Conservation (phyloP, 164 flowering plant species). For the Malania oleifera region DNA sequence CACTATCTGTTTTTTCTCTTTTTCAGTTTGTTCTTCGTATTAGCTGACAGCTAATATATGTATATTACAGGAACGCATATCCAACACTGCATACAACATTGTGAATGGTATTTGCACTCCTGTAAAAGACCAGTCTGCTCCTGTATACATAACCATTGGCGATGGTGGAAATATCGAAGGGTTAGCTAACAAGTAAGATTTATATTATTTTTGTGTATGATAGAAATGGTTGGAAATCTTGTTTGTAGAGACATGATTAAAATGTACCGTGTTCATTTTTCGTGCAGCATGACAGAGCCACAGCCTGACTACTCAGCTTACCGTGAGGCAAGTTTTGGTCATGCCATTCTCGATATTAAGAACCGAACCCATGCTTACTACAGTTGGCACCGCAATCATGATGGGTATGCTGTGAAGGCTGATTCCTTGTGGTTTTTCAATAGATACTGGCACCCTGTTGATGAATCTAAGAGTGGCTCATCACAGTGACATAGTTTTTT, state of each 20-base stretch:
- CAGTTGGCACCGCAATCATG: slow-evolving; percentile 39
- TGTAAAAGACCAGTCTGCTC: slow-evolving; percentile 58
- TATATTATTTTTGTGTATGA: not conserved
- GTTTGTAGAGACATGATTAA: not conserved
- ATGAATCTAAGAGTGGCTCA: slow-evolving; percentile 14
- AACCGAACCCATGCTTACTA: slow-evolving; percentile 43
- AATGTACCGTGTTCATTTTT: not conserved
- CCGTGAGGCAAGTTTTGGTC: slow-evolving; percentile 58
- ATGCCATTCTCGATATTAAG: slow-evolving; percentile 49
- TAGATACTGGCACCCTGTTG: slow-evolving; percentile 27
- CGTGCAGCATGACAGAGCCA: slow-evolving; percentile 56
- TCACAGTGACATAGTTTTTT: not conserved
- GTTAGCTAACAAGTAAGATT: slow-evolving; percentile 64
- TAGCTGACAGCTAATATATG: not conserved
- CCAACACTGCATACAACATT: slow-evolving; percentile 69
- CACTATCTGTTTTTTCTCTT: too few relatives aligned
- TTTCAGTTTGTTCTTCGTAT: too few relatives aligned
- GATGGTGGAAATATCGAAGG: slow-evolving; percentile 95
- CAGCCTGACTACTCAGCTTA: slow-evolving; percentile 63
- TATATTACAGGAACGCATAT: slow-evolving; percentile 44
- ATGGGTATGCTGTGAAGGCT: slow-evolving; percentile 35
- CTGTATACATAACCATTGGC: slow-evolving; percentile 87
- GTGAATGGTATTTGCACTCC: slow-evolving; percentile 62
- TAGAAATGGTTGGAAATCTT: not conserved
- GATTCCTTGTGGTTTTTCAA: slow-evolving; percentile 36